These are phyloP conservation scores for Draba incana DNA, from an alignment of 345 rosid genomes.

Conservation along the genomic window DNA sequence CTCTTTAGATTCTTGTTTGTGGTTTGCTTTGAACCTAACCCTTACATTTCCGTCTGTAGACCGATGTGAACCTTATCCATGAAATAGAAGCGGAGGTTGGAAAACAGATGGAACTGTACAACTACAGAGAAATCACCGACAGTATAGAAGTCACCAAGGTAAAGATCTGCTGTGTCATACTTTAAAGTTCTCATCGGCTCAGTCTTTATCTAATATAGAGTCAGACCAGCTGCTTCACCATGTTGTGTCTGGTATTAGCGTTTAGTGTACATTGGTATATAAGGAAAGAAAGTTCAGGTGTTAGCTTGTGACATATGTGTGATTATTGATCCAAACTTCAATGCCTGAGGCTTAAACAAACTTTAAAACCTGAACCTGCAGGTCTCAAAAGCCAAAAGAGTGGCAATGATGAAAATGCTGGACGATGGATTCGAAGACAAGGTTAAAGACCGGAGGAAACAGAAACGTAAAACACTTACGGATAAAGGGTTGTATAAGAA, in stretches of 20 bases:
- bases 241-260: slow-evolving; percentile 9
- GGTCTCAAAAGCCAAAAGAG: slow-evolving; percentile 89
- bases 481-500: slow-evolving; percentile 69
- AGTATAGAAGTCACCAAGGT: slow-evolving; percentile 77
- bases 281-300: slow-evolving; percentile 1
- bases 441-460: slow-evolving; percentile 67
- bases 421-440: slow-evolving; percentile 91
- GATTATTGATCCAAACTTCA: slow-evolving; percentile 1
- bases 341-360: slow-evolving; percentile 12
- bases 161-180: slow-evolving; percentile 17
- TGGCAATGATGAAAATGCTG: slow-evolving; percentile 83
- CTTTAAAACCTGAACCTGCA: slow-evolving; percentile 40
- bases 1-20: slow-evolving; percentile 16
- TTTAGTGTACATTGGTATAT: slow-evolving; percentile 12
- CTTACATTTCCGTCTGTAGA: slow-evolving; percentile 50
- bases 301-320: background rate
- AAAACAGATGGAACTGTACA: slow-evolving; percentile 65
- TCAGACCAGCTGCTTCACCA: slow-evolving; percentile 11
- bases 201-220: slow-evolving; percentile 4
- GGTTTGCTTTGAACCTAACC: slow-evolving; percentile 24
- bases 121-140: slow-evolving; percentile 74
- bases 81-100: slow-evolving; percentile 77
- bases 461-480: slow-evolving; percentile 59
- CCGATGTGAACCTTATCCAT: slow-evolving; percentile 70
- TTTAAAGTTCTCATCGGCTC: slow-evolving; percentile 5